Evolutionary conservation across 2,329 filamentous ascomycete species (phyloP).

Genomic region (Diaporthe citrichinensis): DNA sequence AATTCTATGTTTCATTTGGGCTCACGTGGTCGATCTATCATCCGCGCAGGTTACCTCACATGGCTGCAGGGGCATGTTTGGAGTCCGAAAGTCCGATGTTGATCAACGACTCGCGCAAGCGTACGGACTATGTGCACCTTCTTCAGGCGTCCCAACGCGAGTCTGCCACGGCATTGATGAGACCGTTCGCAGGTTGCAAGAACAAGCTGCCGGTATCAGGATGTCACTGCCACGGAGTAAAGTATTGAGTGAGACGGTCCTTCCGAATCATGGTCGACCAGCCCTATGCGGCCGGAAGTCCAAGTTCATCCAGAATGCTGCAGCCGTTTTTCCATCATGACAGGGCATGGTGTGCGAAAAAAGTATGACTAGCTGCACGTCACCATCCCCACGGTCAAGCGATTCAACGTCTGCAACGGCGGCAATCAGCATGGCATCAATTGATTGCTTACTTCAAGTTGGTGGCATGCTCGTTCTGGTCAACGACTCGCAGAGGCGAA

Average conservation of each 20-base stretch:
- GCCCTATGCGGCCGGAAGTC: not conserved
- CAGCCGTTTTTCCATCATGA: not conserved
- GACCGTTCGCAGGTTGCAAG: constrained; percentile 2
- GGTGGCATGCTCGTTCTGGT: too few relatives aligned
- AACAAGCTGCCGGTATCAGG: constrained; percentile 9
- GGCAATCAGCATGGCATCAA: too few relatives aligned
- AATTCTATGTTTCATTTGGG: not conserved
- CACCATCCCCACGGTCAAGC: too few relatives aligned
- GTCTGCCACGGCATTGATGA: constrained; percentile 18
- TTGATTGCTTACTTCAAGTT: too few relatives aligned
- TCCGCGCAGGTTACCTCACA: constrained; percentile 3
- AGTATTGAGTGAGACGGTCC: not conserved
- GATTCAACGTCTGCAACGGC: not conserved
- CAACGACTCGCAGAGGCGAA: not conserved
- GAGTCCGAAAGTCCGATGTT: constrained; percentile 15
- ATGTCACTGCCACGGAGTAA: constrained; percentile 12
- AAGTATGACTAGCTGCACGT: not conserved
- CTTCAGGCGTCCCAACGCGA: not conserved
- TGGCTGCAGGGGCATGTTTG: constrained; percentile 21
- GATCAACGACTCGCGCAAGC: constrained; percentile 22
- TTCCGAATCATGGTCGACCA: not conserved
- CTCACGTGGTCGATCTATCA: not conserved
- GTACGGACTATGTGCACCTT: not conserved
- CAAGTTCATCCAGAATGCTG: constrained; percentile 1
- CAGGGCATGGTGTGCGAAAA: not conserved